These are phyloP conservation scores for Hypoxylon sp. DNA, from an alignment of 2,329 filamentous ascomycete genomes.

Conservation along the genomic window DNA sequence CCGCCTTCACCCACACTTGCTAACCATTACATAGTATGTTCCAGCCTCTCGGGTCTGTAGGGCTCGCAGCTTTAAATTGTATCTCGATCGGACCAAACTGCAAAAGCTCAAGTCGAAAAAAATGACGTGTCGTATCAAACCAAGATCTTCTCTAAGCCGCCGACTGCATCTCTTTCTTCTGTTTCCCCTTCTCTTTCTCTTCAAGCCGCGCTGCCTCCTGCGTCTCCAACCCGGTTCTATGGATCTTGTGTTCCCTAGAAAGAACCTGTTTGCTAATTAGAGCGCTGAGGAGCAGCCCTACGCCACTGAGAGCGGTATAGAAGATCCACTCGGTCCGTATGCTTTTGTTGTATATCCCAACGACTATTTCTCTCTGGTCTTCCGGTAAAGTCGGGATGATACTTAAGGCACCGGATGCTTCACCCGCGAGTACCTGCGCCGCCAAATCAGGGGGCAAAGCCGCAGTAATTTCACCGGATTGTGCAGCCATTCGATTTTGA, in stretches of 20 bases:
- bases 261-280: slow-evolving; percentile 5
- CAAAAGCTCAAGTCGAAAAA: too few species aligned
- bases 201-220: slow-evolving; percentile 9
- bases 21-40: too few species aligned
- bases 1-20: too few species aligned
- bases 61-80: too few species aligned
- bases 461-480: not conserved
- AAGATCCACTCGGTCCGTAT: slow-evolving; percentile 16
- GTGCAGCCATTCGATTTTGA: slow-evolving; percentile 54
- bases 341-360: slow-evolving; percentile 1
- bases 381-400: slow-evolving; percentile 4
- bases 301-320: slow-evolving; percentile 13
- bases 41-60: too few species aligned
- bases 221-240: slow-evolving; percentile 10
- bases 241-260: slow-evolving; percentile 5
- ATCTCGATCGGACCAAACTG: too few species aligned
- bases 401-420: slow-evolving; percentile 1
- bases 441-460: slow-evolving; percentile 3
- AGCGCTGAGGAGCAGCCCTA: not conserved
- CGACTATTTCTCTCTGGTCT: not conserved
- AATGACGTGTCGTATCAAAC: too few species aligned
- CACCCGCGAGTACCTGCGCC: not conserved
- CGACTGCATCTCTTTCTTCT: not conserved
- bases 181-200: not conserved
- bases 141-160: too few species aligned